Evolutionary conservation across 129 eudicot genomes (phyloP).

Genomic region (Lonicera japonica): DNA sequence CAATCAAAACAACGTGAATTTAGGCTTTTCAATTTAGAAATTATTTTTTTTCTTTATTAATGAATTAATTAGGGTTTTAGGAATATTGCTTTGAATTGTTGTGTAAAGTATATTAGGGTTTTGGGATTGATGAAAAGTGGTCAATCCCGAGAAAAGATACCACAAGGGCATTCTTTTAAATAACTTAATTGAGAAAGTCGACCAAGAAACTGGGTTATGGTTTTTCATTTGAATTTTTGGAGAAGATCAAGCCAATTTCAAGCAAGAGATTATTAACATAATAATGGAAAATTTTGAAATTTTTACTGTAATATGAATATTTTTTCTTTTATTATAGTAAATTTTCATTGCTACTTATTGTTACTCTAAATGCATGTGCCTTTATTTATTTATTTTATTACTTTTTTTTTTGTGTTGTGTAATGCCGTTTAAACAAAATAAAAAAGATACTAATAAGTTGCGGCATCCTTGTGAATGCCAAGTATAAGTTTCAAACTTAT

Average conservation of each 20-base stretch:
- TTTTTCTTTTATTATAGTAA: too few species aligned
- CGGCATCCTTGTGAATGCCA: too few species aligned
- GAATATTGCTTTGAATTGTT: not conserved
- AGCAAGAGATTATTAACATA: conserved; percentile 6
- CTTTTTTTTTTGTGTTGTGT: too few species aligned
- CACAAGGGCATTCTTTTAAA: not conserved
- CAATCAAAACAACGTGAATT: conserved; percentile 15
- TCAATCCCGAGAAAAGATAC: not conserved
- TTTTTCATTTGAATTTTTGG: not conserved
- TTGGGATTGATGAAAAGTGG: not conserved
- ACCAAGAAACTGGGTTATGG: not conserved
- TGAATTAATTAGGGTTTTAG: too few species aligned
- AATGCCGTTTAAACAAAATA: too few species aligned
- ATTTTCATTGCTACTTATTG: too few species aligned
- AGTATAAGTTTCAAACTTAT: too few species aligned
- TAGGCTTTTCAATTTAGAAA: conserved; percentile 21
- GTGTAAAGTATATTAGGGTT: not conserved
- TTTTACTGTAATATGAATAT: too few species aligned
- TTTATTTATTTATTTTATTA: too few species aligned
- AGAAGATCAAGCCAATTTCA: conserved; percentile 6
- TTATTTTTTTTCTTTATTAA: not conserved
- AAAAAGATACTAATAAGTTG: too few species aligned
- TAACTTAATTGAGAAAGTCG: not conserved
- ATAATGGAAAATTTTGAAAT: not conserved
- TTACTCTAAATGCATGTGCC: too few species aligned